A percentile compares a stretch with the other conserved stretches of the same genome.
phyloP scores from a whole-genome alignment of 108 stramenopile species.

The Aurantiochytrium sp. region DNA sequence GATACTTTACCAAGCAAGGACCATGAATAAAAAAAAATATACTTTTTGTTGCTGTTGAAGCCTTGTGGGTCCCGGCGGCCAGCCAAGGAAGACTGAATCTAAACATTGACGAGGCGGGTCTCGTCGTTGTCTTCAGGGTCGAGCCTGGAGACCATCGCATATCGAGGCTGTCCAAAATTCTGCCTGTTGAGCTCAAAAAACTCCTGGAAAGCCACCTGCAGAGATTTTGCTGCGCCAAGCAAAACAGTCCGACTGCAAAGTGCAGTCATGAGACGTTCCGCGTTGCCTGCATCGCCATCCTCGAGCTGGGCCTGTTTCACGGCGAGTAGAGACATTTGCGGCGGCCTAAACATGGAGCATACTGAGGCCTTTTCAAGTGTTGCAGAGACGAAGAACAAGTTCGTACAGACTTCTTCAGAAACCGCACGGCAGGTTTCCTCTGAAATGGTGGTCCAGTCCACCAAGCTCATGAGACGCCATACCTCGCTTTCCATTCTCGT shows the following conservation, averaged over 20 bases:
- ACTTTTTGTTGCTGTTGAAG: no score
- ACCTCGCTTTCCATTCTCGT: neutral
- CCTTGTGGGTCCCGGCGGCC: no score
- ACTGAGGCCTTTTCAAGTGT: neutral
- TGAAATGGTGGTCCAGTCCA: neutral
- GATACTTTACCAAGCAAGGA: no score
- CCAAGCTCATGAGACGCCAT: neutral
- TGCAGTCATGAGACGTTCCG: neutral
- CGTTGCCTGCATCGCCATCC: neutral
- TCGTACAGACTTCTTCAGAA: neutral
- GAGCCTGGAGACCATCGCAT: neutral
- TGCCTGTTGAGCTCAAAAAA: neutral
- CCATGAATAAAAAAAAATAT: no score
- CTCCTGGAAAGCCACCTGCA: neutral
- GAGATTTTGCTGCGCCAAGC: neutral
- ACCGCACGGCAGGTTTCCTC: neutral
- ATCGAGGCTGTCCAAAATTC: neutral
- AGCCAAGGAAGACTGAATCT: no score
- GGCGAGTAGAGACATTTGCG: neutral
- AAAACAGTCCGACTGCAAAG: neutral
- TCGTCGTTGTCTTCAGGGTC: no score
- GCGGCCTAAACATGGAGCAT: neutral
- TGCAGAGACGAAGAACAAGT: neutral
- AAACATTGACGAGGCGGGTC: no score
- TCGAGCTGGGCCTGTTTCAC: neutral